Evolutionary conservation across 257 asterid genomes (phyloP).

Genomic region (Forsythia viridissima): DNA sequence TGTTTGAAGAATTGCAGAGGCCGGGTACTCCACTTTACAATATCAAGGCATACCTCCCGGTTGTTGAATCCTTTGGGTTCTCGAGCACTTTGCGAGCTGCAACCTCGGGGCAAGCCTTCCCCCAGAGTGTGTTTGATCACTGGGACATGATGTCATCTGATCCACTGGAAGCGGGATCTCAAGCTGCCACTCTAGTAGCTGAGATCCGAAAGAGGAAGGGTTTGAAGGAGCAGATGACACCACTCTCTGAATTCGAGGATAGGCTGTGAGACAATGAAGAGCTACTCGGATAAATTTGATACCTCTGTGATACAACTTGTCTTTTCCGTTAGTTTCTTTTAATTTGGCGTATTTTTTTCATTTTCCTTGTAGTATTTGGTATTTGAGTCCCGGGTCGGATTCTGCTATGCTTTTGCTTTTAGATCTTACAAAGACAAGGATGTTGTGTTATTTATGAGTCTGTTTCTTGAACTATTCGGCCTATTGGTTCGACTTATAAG

Average conservation of each 20-base stretch:
- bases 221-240: conserved; percentile 53
- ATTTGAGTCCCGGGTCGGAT: not conserved
- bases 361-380: not conserved
- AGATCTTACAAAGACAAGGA: not conserved
- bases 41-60: conserved; percentile 37
- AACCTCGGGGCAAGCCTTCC: conserved; percentile 53
- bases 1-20: conserved; percentile 45
- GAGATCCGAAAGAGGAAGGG: conserved; percentile 52
- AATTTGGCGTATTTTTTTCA: not conserved
- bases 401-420: not conserved
- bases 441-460: not conserved
- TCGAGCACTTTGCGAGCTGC: conserved; percentile 45
- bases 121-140: conserved; percentile 49
- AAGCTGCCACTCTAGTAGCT: conserved; percentile 36
- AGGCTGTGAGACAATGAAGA: conserved; percentile 28
- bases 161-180: conserved; percentile 33
- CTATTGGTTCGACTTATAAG: not conserved
- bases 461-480: not conserved
- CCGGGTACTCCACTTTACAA: conserved; percentile 41
- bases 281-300: not conserved
- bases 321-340: not conserved
- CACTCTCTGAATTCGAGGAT: conserved; percentile 44
- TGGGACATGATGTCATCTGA: conserved; percentile 53
- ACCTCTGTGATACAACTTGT: not conserved
- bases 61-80: conserved; percentile 35